These are phyloP conservation scores for Zoysia matrella DNA, from an alignment of 202 grass and related monocot genomes.

Conservation along the genomic window DNA sequence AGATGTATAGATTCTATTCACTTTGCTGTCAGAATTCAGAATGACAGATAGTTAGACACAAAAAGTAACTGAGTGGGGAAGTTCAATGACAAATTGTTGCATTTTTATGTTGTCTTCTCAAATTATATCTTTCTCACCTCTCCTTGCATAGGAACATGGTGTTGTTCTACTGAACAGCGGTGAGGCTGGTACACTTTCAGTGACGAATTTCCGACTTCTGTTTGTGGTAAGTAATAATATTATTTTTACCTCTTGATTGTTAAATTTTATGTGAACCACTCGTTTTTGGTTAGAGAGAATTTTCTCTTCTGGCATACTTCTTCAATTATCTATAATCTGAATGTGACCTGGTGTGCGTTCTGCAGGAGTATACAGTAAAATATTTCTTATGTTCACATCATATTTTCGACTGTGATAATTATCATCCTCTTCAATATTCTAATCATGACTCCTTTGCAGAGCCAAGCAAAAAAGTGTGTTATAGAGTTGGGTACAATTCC, in stretches of 20 bases:
- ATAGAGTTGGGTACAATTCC: slow-evolving; percentile 91
- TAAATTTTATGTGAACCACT: not conserved
- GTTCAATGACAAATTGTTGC: not conserved
- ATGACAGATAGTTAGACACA: not conserved
- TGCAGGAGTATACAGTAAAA: not conserved
- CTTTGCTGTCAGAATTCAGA: not conserved
- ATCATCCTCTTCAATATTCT: not conserved
- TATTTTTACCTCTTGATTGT: not conserved
- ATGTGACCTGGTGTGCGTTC: not conserved
- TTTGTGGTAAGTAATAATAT: slow-evolving; percentile 80
- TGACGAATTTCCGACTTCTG: slow-evolving; percentile 94
- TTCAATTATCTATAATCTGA: slow-evolving; percentile 31
- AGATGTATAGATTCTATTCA: not conserved
- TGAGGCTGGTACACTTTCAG: slow-evolving; percentile 76
- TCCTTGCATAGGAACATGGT: slow-evolving; percentile 63
- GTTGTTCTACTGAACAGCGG: slow-evolving; percentile 84
- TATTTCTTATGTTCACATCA: not conserved
- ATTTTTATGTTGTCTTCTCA: slow-evolving; percentile 17
- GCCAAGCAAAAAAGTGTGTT: slow-evolving; percentile 66
- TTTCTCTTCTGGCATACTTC: not conserved
- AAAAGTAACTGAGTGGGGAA: not conserved
- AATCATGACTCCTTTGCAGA: slow-evolving; percentile 52
- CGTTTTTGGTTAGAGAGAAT: not conserved
- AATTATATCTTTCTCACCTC: slow-evolving; percentile 21
- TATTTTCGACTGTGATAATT: not conserved